phyloP scores from a whole-genome alignment of 2,329 filamentous ascomycete genomes.

The Cladosporium velox region DNA sequence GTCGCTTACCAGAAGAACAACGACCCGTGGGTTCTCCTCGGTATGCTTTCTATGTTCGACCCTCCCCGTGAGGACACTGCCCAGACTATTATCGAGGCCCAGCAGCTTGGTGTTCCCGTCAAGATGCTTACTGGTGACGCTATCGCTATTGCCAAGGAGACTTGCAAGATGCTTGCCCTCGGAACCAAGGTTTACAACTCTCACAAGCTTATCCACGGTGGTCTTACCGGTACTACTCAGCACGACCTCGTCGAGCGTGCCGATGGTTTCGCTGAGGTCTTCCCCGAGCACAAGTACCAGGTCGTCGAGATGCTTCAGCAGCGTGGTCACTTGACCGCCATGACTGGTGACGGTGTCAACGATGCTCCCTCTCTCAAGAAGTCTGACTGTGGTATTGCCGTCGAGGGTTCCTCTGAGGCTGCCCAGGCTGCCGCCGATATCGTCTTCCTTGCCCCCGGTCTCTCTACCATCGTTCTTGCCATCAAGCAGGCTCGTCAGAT shows the following conservation, averaged over 20 bases:
- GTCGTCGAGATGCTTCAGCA: slow-evolving; percentile 76
- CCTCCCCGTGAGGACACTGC: slow-evolving; percentile 77
- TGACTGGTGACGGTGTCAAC: slow-evolving; percentile 76
- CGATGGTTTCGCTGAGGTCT: slow-evolving; percentile 73
- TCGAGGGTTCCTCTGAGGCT: slow-evolving; percentile 71
- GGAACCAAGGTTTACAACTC: slow-evolving; percentile 82
- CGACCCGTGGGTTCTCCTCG: slow-evolving; percentile 71
- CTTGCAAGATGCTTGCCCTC: slow-evolving; percentile 78
- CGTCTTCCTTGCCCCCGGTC: slow-evolving; percentile 72
- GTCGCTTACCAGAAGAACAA: slow-evolving; percentile 78
- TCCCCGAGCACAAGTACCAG: slow-evolving; percentile 75
- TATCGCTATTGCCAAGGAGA: slow-evolving; percentile 78
- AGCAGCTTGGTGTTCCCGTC: slow-evolving; percentile 73
- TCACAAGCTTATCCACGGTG: slow-evolving; percentile 73
- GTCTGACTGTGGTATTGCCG: slow-evolving; percentile 72
- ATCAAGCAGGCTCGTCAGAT: slow-evolving; percentile 75
- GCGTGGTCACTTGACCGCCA: slow-evolving; percentile 71
- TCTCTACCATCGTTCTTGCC: slow-evolving; percentile 69
- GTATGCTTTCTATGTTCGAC: slow-evolving; percentile 79
- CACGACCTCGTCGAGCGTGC: slow-evolving; percentile 76
- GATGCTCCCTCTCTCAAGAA: slow-evolving; percentile 74
- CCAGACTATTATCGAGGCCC: slow-evolving; percentile 74
- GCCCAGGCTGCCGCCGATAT: slow-evolving; percentile 73
- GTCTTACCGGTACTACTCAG: slow-evolving; percentile 70
- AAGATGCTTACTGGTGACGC: slow-evolving; percentile 84